These are phyloP conservation scores for Kockovaella imperatae DNA, from an alignment of 768 basidiomycete species.

Conservation along the genomic window DNA sequence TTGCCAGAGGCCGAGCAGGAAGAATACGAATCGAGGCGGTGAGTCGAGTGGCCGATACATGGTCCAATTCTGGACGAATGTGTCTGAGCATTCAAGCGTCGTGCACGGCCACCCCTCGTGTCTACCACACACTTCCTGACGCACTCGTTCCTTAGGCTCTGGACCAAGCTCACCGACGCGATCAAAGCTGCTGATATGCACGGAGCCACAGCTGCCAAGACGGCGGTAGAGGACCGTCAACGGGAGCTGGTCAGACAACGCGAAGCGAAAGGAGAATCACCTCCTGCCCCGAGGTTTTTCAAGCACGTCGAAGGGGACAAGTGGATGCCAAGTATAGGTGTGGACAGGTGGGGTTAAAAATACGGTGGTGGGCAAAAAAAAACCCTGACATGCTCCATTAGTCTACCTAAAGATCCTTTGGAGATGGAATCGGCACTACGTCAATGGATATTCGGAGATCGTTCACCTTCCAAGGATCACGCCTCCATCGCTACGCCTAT, in stretches of 20 bases:
- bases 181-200: slow-evolving; percentile 88
- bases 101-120: too few relatives aligned
- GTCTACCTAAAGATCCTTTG: slow-evolving; percentile 63
- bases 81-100: not conserved
- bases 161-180: slow-evolving; percentile 74
- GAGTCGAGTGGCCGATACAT: slow-evolving; percentile 25
- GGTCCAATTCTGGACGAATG: not conserved
- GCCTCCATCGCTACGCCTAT: too few relatives aligned
- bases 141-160: slow-evolving; percentile 53
- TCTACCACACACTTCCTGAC: not conserved
- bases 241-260: slow-evolving; percentile 66
- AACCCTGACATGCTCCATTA: too few relatives aligned
- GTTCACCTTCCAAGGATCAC: not conserved
- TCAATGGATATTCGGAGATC: slow-evolving; percentile 62
- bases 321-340: slow-evolving; percentile 68
- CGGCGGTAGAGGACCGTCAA: slow-evolving; percentile 82
- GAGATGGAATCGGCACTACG: slow-evolving; percentile 61
- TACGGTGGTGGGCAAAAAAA: too few relatives aligned
- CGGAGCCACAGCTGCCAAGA: slow-evolving; percentile 82
- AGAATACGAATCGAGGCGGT: slow-evolving; percentile 80
- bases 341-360: slow-evolving; percentile 39
- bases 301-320: slow-evolving; percentile 59
- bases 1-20: slow-evolving; percentile 80
- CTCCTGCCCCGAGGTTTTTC: slow-evolving; percentile 74
- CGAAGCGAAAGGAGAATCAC: slow-evolving; percentile 60